phyloP scores from a whole-genome alignment of 179 eudicot genomes.

The Actinidia arguta region DNA sequence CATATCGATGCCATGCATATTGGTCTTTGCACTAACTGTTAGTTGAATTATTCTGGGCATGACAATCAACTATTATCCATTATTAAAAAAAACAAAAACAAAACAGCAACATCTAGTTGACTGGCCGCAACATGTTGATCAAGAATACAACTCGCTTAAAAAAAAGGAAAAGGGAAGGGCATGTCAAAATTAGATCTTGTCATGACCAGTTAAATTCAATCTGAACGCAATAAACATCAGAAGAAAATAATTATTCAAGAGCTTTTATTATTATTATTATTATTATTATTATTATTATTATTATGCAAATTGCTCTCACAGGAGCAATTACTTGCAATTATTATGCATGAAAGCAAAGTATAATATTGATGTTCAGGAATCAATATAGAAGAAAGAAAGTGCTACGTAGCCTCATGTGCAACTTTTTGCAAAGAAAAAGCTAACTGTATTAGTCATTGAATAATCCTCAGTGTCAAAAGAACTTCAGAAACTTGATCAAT shows the following conservation, averaged over 20 bases:
- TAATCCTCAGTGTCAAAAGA: background rate
- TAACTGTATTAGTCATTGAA: background rate
- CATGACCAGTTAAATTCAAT: background rate
- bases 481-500: background rate
- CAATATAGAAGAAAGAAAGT: no score
- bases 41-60: background rate
- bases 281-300: background rate
- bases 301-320: background rate
- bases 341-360: background rate
- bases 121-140: background rate
- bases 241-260: background rate
- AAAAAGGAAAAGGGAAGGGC: background rate
- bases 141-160: background rate
- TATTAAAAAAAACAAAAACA: background rate
- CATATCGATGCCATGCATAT: background rate
- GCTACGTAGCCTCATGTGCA: no score
- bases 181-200: background rate
- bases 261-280: background rate
- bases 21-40: background rate
- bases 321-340: background rate
- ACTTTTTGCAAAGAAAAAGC: background rate
- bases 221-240: background rate
- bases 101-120: background rate
- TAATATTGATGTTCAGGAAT: background rate
- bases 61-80: background rate